These are phyloP conservation scores for Suillus luteus DNA, from an alignment of 768 basidiomycete species.

Conservation along the genomic window DNA sequence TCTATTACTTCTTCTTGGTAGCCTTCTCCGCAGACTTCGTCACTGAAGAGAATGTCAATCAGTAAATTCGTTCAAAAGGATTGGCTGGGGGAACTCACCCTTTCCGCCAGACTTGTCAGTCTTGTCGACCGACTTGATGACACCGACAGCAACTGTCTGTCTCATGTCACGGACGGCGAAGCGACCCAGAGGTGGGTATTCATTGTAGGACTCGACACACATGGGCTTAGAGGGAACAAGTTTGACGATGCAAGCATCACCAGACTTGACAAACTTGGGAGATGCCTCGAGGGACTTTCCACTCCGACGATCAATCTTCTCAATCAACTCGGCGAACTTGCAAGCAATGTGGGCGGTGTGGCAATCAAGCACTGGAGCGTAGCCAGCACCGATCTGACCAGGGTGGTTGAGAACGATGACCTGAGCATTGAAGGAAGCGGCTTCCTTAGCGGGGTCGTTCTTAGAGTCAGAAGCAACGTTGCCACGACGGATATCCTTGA, in stretches of 20 bases:
- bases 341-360: slow-evolving; percentile 99
- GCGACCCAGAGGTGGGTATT: slow-evolving; percentile 99
- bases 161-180: slow-evolving; percentile 99
- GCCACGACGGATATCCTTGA: slow-evolving; percentile 99
- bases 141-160: slow-evolving; percentile 97
- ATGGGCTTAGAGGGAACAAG: slow-evolving; percentile 96
- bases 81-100: slow-evolving; percentile 46
- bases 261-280: slow-evolving; percentile 99
- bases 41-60: slow-evolving; percentile 46
- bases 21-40: slow-evolving; percentile 98
- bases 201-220: slow-evolving; percentile 91
- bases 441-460: slow-evolving; percentile 99
- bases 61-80: not conserved
- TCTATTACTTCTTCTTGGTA: slow-evolving; percentile 92
- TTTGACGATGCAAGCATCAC: slow-evolving; percentile 99
- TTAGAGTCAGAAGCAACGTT: slow-evolving; percentile 99
- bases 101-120: slow-evolving; percentile 88
- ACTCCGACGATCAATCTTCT: slow-evolving; percentile 99
- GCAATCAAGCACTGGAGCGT: slow-evolving; percentile 98
- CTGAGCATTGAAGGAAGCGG: slow-evolving; percentile 98
- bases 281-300: slow-evolving; percentile 86
- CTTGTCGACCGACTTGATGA: slow-evolving; percentile 98
- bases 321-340: slow-evolving; percentile 97
- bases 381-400: slow-evolving; percentile 99
- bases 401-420: slow-evolving; percentile 99